Evolutionary conservation across 2,329 filamentous ascomycete species (phyloP), one percentile per base, ranked within the genome.

Genomic region (Penicillium thymicola): DNA sequence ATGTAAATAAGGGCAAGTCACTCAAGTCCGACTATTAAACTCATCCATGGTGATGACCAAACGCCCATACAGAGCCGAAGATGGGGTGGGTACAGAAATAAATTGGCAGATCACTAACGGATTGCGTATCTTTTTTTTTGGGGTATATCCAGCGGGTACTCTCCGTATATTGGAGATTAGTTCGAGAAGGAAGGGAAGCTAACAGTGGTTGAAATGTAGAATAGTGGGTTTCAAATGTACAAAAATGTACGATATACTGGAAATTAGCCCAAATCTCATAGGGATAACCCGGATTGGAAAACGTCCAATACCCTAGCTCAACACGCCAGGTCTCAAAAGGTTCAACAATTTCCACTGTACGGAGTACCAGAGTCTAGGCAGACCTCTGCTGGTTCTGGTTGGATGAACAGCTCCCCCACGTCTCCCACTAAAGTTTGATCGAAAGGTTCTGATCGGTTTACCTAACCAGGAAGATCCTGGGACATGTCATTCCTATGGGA

Each of bases 121-220:
- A 36, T 44, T 55, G 42, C 53, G 60, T 51, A 40, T 38, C 30
- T 16, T 30, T 54, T 30, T 54, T 45, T 63, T 59, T 59, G 59
- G 62, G 46, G 62, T 60, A 55, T 52, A 47, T 40, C 41, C 55
- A 49, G 41, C 51, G 40, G 44, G 28, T 36, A 46, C 18, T 45
- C 18, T 18, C 13, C 21, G 21, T 21, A 21, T 21, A 21, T 63
- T 63, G 60, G 62, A 63, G 61, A 54, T 63, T 62, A 65, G 62
- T 47, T 51, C 14, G 37, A 41, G 37, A 37, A 30, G 43, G 6
- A 28, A 27, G 43, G 6, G 25, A 27, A 42, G 48, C 45, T 55
- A 36, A 51, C 16, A 23, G 25, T 51, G 49, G 40, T 25, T 10
- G 25, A 23, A 13, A 16, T 30, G n/a, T 25, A 21, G 13, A 28